Conservation (phyloP, 495 filamentous ascomycete species). For the Neurospora sublineolata region DNA sequence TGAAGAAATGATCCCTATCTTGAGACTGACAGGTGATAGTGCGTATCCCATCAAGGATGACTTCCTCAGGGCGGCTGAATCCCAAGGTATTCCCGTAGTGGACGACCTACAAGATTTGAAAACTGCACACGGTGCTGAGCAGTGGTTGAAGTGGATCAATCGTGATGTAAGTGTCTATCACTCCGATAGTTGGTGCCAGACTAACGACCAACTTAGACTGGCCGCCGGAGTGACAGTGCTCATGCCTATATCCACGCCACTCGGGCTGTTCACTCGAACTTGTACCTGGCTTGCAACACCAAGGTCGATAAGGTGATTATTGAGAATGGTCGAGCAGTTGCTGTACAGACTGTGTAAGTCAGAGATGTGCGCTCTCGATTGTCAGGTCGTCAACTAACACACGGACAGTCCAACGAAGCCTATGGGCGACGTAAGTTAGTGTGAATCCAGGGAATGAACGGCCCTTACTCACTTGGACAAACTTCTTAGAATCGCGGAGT, state of each 20-base stretch:
- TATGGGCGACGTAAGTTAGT: constrained; percentile 7
- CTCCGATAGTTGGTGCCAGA: neutral
- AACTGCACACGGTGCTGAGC: constrained; percentile 49
- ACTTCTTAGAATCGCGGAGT: constrained; percentile 18
- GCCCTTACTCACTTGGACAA: constrained; percentile 11
- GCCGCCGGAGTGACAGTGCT: constrained; percentile 61
- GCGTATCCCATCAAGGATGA: constrained; percentile 64
- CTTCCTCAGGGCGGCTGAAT: constrained; percentile 68
- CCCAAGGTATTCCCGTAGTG: constrained; percentile 60
- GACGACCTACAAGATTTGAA: constrained; percentile 60
- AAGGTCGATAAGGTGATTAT: constrained; percentile 76
- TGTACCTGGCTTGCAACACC: constrained; percentile 67
- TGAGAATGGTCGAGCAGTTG: constrained; percentile 55
- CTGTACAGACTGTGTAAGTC: constrained; percentile 40
- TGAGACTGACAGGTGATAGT: constrained; percentile 4
- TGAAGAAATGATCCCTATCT: neutral
- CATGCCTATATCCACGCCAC: constrained; percentile 65
- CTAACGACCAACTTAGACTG: constrained; percentile 32
- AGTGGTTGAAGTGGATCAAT: constrained; percentile 61
- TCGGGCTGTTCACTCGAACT: constrained; percentile 51
- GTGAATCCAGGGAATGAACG: neutral
- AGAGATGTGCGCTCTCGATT: too few species aligned
- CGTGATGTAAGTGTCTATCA: constrained; percentile 39
- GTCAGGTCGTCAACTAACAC: neutral
- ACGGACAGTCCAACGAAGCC: constrained; percentile 29